A percentile compares a stretch with the other conserved stretches of the same genome.
phyloP scores from a whole-genome alignment of 257 asterid genomes.

The Solanum lignicaule region DNA sequence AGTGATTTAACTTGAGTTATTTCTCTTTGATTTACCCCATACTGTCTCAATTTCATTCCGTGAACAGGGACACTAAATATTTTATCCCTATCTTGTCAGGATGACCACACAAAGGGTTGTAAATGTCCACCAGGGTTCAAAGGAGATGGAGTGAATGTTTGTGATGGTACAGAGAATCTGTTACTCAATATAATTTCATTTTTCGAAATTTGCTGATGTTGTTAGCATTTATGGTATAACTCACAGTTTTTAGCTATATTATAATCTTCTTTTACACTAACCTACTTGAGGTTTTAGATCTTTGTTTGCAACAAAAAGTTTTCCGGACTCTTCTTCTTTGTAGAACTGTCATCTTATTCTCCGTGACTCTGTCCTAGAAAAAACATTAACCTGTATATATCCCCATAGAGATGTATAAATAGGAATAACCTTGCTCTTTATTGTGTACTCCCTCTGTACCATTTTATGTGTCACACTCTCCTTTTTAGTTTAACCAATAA shows the following conservation, averaged over 20 bases:
- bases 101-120: slow-evolving; percentile 73
- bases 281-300: neutral
- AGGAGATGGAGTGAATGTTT: slow-evolving; percentile 78
- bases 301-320: neutral
- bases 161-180: slow-evolving; percentile 54
- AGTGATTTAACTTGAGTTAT: neutral
- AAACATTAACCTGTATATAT: neutral
- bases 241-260: neutral
- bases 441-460: neutral
- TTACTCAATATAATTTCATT: neutral
- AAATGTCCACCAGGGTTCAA: slow-evolving; percentile 86
- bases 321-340: neutral
- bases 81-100: slow-evolving; percentile 28
- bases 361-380: neutral
- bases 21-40: neutral
- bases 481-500: neutral
- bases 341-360: neutral
- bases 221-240: neutral
- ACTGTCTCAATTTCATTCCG: neutral
- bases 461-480: neutral
- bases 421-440: neutral
- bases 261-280: neutral
- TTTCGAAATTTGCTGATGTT: neutral
- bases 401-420: neutral
- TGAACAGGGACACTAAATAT: neutral